Base-by-base conservation (phyloP, 345 rosid species). In the Euphorbia tirucalli region DNA sequence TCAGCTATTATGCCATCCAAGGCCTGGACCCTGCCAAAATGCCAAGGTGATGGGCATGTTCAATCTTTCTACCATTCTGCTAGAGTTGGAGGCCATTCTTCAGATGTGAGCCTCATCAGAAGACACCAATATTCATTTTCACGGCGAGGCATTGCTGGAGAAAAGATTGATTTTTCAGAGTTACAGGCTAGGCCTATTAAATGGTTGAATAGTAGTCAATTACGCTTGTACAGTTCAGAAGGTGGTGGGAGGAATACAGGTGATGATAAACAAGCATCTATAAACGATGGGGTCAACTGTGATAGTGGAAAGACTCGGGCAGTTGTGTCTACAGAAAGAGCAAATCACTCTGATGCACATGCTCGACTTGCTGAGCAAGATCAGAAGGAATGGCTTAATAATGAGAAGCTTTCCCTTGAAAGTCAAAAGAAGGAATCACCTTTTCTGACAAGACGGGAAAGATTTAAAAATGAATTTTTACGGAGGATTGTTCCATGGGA, bases 401-500 rank as follows among this genome's bases (percentile, higher is more conserved):
- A 78, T 68, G 97, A 93, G 83, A 93, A 83, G 82, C 84, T 88
- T 48, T 74, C 94, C 0, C 80, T 87, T 57, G 97, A 93, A 76
- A 82, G 79, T 73, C 89, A 87, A 81, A 91, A 85, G 87, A 87
- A 80, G 76, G 94, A 95, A 79, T 86, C 92, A 5, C 95, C 96
- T 11, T 87, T 89, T 48, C 81, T 93, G 71, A 80, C 77, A 22
- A 87, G 90, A 79, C 86, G 78, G 48, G 93, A 96, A 57, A 88
- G 87, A 83, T 96, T 93, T 81, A 93, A 82, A 83, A 86, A 77
- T 22, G 97, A 90, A 70, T 86, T 92, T 72, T 72, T 86, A 70
- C 79, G 98, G 78, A 89, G 97, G 76, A 76, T 93, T 69, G 82
- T 93, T 69, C 96, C 97, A 19, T 96, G 99, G 99, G 96, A 93